phyloP scores from a whole-genome alignment of 1,139 yeast genomes.

The Debaryomyces robertsiae region DNA sequence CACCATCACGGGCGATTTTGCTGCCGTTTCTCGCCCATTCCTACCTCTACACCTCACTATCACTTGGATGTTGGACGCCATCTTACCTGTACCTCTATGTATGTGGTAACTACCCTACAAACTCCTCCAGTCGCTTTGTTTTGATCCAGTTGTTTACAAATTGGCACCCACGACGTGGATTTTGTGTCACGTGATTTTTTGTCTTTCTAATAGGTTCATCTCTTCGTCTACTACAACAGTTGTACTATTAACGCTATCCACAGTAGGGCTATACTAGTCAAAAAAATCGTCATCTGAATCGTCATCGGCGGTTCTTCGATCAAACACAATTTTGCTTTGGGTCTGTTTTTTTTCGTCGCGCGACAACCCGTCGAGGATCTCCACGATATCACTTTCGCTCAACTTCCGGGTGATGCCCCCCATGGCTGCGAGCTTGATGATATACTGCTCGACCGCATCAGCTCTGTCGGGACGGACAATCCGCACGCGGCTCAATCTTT shows the following conservation, averaged over 20 bases:
- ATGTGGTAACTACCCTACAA: conserved; percentile 1
- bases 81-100: conserved; percentile 4
- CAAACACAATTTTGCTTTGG: conserved; percentile 57
- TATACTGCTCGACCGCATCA: conserved; percentile 80
- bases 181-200: no score
- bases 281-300: conserved; percentile 34
- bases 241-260: no score
- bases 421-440: conserved; percentile 70
- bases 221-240: no score
- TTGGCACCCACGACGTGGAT: no score
- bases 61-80: conserved; percentile 65
- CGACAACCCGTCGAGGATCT: conserved; percentile 79
- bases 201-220: no score
- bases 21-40: conserved; percentile 65
- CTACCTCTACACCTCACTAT: conserved; percentile 89
- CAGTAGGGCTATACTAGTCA: conserved; percentile 20
- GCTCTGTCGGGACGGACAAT: conserved; percentile 93
- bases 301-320: conserved; percentile 25
- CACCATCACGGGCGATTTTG: conserved; percentile 75
- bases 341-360: conserved; percentile 69
- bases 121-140: neutral
- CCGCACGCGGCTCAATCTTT: conserved; percentile 81
- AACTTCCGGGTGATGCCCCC: conserved; percentile 78
- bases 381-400: conserved; percentile 78
- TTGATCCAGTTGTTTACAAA: conserved; percentile 12